phyloP scores from a whole-genome alignment of 2,329 filamentous ascomycete genomes.

The Xylariomycetidae sp. region DNA sequence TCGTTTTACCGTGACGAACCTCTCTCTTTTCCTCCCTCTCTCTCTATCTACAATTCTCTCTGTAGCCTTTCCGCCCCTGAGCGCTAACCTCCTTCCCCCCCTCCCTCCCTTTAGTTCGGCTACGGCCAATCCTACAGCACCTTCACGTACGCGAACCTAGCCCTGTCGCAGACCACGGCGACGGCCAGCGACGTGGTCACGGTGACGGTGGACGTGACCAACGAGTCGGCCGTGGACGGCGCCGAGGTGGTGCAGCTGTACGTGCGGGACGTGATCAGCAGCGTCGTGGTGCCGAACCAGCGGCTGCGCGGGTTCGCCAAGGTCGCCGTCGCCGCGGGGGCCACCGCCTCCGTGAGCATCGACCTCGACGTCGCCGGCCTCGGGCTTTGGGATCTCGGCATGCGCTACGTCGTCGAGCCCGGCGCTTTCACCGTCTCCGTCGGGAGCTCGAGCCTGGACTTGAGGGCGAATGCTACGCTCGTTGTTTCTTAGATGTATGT shows the following conservation, averaged over 20 bases:
- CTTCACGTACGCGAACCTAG: constrained; percentile 54
- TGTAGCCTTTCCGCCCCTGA: no score
- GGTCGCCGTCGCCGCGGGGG: constrained; percentile 54
- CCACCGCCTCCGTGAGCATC: constrained; percentile 48
- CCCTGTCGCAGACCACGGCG: constrained; percentile 43
- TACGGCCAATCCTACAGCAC: constrained; percentile 62
- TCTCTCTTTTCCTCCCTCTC: no score
- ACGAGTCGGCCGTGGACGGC: constrained; percentile 52
- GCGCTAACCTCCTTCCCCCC: not conserved
- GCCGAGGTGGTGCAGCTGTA: constrained; percentile 67
- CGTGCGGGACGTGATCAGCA: constrained; percentile 56
- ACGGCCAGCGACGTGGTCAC: constrained; percentile 49
- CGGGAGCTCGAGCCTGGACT: constrained; percentile 54
- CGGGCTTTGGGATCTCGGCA: constrained; percentile 52
- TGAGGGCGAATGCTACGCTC: constrained; percentile 52
- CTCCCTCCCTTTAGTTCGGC: constrained; percentile 45
- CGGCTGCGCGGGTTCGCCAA: constrained; percentile 65
- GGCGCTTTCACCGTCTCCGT: constrained; percentile 61
- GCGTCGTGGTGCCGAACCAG: constrained; percentile 60
- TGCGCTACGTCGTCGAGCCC: constrained; percentile 71
- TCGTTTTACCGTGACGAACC: no score
- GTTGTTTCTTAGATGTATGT: constrained; percentile 47
- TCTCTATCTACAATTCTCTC: no score
- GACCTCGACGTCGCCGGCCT: constrained; percentile 44
- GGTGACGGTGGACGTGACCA: constrained; percentile 58